A percentile compares a stretch with the other conserved stretches of the same genome.
Conservation (phyloP, 2,329 filamentous ascomycete genomes). For the Aureobasidium sp. region DNA sequence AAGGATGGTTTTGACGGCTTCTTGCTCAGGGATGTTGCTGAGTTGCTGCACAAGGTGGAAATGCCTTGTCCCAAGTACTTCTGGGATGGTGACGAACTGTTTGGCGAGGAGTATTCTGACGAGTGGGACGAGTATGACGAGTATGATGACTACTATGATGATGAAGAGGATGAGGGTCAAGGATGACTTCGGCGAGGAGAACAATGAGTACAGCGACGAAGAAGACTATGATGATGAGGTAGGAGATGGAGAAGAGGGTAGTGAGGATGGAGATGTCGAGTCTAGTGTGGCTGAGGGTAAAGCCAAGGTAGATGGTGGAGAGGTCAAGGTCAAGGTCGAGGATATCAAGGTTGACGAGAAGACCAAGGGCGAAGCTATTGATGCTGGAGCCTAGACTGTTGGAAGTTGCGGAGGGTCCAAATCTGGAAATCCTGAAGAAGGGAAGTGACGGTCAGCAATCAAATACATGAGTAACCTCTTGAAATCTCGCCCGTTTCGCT, state of each 20-base stretch:
- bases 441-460: background rate
- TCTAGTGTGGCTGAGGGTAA: background rate
- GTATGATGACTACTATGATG: background rate
- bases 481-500: no score
- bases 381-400: background rate
- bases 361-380: background rate
- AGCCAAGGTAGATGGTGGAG: background rate
- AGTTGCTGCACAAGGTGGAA: background rate
- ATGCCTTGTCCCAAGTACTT: background rate
- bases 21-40: background rate
- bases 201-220: background rate
- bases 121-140: background rate
- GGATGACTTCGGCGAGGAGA: background rate
- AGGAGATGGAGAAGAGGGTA: background rate
- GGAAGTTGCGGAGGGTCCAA: background rate
- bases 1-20: background rate
- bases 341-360: background rate
- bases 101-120: background rate
- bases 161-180: background rate
- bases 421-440: background rate
- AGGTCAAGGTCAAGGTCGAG: background rate
- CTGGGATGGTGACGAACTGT: background rate
- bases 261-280: background rate
- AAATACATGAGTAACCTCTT: background rate
- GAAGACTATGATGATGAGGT: background rate